phyloP scores from a whole-genome alignment of 164 flowering plant species.

The Santalum album region DNA sequence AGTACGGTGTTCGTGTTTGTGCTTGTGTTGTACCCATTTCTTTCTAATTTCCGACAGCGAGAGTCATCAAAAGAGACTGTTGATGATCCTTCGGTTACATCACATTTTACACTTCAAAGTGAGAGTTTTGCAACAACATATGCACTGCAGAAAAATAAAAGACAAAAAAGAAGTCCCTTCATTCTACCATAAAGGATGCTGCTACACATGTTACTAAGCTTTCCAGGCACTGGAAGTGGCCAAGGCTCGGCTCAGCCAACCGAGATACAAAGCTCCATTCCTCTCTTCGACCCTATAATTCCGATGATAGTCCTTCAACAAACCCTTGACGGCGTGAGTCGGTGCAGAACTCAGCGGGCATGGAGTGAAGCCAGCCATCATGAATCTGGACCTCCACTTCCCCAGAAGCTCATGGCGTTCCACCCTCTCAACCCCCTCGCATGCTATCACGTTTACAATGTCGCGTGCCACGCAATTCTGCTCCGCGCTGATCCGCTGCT shows the following conservation, averaged over 20 bases:
- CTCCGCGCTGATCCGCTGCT: slow-evolving; percentile 46
- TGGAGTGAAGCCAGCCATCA: background rate
- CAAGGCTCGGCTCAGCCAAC: slow-evolving; percentile 40
- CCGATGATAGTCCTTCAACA: slow-evolving; percentile 24
- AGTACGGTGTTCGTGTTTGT: too few relatives aligned
- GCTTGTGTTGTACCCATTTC: too few relatives aligned
- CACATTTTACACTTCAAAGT: too few relatives aligned
- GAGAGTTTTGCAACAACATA: too few relatives aligned
- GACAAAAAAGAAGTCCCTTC: too few relatives aligned
- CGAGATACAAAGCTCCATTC: slow-evolving; percentile 36
- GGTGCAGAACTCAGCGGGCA: background rate
- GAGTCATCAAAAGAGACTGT: too few relatives aligned
- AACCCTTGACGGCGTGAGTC: background rate
- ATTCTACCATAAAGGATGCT: too few relatives aligned
- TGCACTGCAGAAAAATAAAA: too few relatives aligned
- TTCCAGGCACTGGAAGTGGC: slow-evolving; percentile 46
- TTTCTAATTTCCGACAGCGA: too few relatives aligned
- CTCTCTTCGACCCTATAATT: slow-evolving; percentile 26
- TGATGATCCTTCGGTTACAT: too few relatives aligned
- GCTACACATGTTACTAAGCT: slow-evolving; percentile 16
- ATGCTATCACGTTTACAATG: slow-evolving; percentile 1
- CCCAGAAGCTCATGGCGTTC: background rate
- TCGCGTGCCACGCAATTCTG: slow-evolving; percentile 57
- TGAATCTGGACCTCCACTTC: slow-evolving; percentile 1
- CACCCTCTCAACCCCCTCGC: slow-evolving; percentile 4